Evolutionary conservation across 345 rosid genomes (phyloP), one percentile per base, ranked within the genome.

Genomic region (Lepidium africanum): DNA sequence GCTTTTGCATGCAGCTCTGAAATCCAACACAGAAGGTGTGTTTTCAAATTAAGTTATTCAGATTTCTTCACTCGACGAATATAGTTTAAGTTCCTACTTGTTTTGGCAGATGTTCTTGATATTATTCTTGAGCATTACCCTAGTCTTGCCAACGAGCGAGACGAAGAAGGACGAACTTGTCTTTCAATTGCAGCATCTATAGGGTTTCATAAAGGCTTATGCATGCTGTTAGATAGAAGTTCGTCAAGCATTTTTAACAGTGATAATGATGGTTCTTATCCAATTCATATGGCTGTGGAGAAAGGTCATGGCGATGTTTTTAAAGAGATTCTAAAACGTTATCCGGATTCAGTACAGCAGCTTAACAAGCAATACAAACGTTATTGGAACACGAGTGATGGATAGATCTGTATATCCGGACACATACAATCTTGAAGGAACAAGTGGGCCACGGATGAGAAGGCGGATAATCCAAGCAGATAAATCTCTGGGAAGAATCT

Each of bases 401-500:
- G 83, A 84, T 49, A n/a, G 71, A 6, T 82, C 80, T 16, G 33
- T 75, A 2, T 82, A 81, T 46, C 87, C 92, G 1, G 79, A 89
- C 66, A 75, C 85, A 6, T 85, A 82, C 61, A 70, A 79, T 76
- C 80, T 82, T 0, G 83, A 66, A 0, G 86, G 83, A 12, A 76
- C 48, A 41, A 67, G 77, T 4, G 85, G 86, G 10, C 87, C 93
- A 1, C 78, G 96, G 77, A 63, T 84, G 49, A 77, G 96, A 76
- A 89, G 99, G 79, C 95, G 76, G 52, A 61, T 89, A 14, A 63
- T 84, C 89, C 85, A 81, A 74, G 86, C 86, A 0, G 89, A 94
- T 37, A 83, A 51, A 78, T 89, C 93, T 0, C 87, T 94, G 11
- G 73, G 83, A 83, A 81, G 97, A 73, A 77, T 91, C 73, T 80